Conservation (phyloP, 2,329 filamentous ascomycete species). For the Orbilia oligospora region DNA sequence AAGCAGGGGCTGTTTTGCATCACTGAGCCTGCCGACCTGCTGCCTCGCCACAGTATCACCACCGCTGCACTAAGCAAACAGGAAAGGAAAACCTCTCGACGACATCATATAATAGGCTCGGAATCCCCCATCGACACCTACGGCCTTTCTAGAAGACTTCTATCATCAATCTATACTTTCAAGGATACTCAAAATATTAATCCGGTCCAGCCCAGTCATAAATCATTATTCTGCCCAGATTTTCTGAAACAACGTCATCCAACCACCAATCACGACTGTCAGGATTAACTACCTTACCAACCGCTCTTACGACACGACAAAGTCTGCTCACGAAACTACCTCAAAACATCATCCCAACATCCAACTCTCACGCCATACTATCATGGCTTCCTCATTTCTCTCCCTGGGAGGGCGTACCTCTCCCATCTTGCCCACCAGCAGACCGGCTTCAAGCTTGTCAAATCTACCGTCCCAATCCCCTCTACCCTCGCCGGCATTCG, state of each 20-base stretch:
- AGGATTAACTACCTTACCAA: neutral
- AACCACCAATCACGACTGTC: neutral
- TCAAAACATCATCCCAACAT: slow-evolving; percentile 13
- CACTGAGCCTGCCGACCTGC: neutral
- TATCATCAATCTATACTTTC: slow-evolving; percentile 3
- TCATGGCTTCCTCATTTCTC: slow-evolving; percentile 53
- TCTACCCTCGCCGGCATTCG: slow-evolving; percentile 54
- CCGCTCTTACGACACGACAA: slow-evolving; percentile 17
- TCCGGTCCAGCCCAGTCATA: slow-evolving; percentile 7
- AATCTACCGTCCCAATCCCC: slow-evolving; percentile 43
- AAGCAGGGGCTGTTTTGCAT: slow-evolving; percentile 38
- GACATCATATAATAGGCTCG: slow-evolving; percentile 33
- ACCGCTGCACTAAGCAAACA: neutral
- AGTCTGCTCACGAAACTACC: slow-evolving; percentile 1
- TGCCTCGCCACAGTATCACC: slow-evolving; percentile 38
- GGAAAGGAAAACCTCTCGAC: neutral
- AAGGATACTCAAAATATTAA: slow-evolving; percentile 1
- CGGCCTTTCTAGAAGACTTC: slow-evolving; percentile 23
- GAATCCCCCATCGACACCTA: slow-evolving; percentile 21
- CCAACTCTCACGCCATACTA: slow-evolving; percentile 45
- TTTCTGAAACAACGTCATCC: slow-evolving; percentile 35
- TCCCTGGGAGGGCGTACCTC: slow-evolving; percentile 54
- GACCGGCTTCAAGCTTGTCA: slow-evolving; percentile 46
- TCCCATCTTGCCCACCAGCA: slow-evolving; percentile 55
- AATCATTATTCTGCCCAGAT: slow-evolving; percentile 9